Percentiles rank a stretch among this genome's conserved stretches.
Conservation (phyloP, 208 protist species). For the Trypanosoma scelopori region DNA sequence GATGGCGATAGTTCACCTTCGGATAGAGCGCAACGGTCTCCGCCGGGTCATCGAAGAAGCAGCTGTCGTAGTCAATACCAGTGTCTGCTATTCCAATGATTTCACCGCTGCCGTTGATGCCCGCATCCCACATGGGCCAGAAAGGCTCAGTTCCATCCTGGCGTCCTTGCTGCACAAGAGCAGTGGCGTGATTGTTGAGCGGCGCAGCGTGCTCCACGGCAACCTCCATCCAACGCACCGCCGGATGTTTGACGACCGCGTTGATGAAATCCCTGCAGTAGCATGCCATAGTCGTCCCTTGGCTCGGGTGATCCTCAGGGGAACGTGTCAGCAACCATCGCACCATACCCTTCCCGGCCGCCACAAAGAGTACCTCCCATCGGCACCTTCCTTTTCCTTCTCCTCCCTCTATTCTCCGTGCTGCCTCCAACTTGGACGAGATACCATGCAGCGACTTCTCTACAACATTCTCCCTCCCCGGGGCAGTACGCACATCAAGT, state of each 20-base stretch:
- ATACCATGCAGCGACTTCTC: constrained; percentile 11
- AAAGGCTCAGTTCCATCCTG: constrained; percentile 11
- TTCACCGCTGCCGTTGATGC: constrained; percentile 75
- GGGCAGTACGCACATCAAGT: constrained; percentile 25
- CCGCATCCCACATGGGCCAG: constrained; percentile 59
- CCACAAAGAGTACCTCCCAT: constrained; percentile 10
- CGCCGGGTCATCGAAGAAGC: constrained; percentile 79
- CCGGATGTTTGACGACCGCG: constrained; percentile 41
- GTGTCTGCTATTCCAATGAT: constrained; percentile 87
- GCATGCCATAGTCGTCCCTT: constrained; percentile 6
- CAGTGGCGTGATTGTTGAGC: constrained; percentile 41
- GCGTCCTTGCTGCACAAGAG: constrained; percentile 39
- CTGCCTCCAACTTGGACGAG: neutral
- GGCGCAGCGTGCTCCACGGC: constrained; percentile 21
- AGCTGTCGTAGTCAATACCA: constrained; percentile 81
- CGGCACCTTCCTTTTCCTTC: constrained; percentile 5
- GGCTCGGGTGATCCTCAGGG: neutral
- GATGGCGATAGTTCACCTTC: constrained; percentile 58
- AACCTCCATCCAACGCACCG: constrained; percentile 76
- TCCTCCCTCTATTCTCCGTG: neutral
- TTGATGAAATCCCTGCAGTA: constrained; percentile 18
- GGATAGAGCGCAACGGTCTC: constrained; percentile 67
- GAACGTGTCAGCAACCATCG: constrained; percentile 15
- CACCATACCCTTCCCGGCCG: constrained; percentile 16
- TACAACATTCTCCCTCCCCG: constrained; percentile 21